Evolutionary conservation across 176 grass and related monocot species (phyloP).

Genomic region (Eleusine coracana): DNA sequence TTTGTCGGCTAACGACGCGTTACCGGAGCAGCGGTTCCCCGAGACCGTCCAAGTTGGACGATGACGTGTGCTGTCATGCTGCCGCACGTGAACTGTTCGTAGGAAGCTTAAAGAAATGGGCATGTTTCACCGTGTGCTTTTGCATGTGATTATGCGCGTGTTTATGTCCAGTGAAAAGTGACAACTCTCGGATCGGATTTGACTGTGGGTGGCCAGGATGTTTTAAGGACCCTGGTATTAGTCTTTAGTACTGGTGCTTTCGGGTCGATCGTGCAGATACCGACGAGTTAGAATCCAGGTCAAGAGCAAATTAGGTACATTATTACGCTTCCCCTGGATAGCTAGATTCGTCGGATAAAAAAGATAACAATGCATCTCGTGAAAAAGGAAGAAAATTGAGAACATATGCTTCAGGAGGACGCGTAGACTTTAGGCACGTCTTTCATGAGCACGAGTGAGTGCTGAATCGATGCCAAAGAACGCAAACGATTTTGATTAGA

Average conservation of each 20-base stretch:
- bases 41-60: constrained; percentile 5
- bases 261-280: too few relatives aligned
- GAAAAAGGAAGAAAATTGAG: background rate
- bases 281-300: too few relatives aligned
- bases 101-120: background rate
- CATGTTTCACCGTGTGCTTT: background rate
- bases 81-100: background rate
- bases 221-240: too few relatives aligned
- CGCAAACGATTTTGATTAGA: background rate
- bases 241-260: too few relatives aligned
- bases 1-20: constrained; percentile 36
- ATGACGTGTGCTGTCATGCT: background rate
- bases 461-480: background rate
- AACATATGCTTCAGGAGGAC: background rate
- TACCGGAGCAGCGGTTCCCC: background rate
- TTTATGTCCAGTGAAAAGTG: too few relatives aligned
- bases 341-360: background rate
- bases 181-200: too few relatives aligned
- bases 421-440: background rate
- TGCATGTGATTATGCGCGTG: background rate
- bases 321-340: background rate
- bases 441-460: background rate
- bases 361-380: background rate
- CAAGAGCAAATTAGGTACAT: too few relatives aligned
- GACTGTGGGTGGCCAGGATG: too few relatives aligned